phyloP scores from a whole-genome alignment of 345 rosid species.

The Erodium maritimum region DNA sequence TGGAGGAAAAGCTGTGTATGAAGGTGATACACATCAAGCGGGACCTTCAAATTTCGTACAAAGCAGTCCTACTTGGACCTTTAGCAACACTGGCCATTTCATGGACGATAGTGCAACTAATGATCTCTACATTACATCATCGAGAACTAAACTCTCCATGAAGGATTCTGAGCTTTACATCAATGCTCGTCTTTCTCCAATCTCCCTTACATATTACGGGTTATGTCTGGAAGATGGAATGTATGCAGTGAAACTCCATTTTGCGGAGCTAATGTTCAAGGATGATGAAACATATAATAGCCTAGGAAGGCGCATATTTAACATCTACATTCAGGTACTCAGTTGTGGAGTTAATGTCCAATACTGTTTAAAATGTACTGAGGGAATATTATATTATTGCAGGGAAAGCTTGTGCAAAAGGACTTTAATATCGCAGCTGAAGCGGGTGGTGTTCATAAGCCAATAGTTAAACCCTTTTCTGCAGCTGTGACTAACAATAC shows the following conservation, averaged over 20 bases:
- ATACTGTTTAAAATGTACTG: neutral
- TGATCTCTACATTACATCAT: neutral
- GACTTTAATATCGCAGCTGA: slow-evolving; percentile 14
- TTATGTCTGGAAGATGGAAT: slow-evolving; percentile 4
- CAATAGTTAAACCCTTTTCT: neutral
- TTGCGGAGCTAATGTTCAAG: slow-evolving; percentile 9
- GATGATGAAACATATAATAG: neutral
- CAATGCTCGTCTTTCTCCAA: neutral
- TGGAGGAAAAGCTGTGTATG: neutral
- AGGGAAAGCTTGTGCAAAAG: slow-evolving; percentile 10
- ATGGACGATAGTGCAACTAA: neutral
- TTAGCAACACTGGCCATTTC: slow-evolving; percentile 9
- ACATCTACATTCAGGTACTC: slow-evolving; percentile 9
- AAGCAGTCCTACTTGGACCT: neutral
- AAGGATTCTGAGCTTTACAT: slow-evolving; percentile 1
- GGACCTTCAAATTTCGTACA: neutral
- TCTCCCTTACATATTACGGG: slow-evolving; percentile 8
- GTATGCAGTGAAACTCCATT: slow-evolving; percentile 6
- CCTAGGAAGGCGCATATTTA: slow-evolving; percentile 10
- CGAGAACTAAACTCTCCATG: neutral
- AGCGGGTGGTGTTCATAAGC: slow-evolving; percentile 15
- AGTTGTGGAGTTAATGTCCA: too few relatives aligned
- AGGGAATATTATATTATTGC: neutral
- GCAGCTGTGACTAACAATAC: slow-evolving; percentile 2
- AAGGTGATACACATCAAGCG: neutral